Evolutionary conservation across 2,329 filamentous ascomycete genomes (phyloP), one percentile per base, ranked within the genome.

Genomic region (Fusarium sp.): DNA sequence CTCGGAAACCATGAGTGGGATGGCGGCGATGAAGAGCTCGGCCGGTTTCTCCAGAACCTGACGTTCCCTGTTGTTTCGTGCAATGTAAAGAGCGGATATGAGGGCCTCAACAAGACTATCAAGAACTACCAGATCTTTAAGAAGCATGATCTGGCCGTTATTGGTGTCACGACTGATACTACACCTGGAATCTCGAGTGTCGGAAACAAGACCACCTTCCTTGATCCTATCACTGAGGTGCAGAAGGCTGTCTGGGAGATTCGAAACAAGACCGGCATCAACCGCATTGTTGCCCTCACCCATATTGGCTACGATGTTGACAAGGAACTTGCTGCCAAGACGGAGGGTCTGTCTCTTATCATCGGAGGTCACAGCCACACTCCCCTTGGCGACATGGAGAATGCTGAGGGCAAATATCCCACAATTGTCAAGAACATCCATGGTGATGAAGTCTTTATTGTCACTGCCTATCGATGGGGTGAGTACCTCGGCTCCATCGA

Each of bases 401-500:
- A 81, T 23, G 84, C 88, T 15, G 80, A 83, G 69, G 88, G 88
- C 33, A 80, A 84, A 11, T 91, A 91, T 72, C 89, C 89, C 3
- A 91, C 88, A 15, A 87, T 91, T 49, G 83, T 84, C 51, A 77
- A 84, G 27, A 89, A 91, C 74, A 76, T 81, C 63, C 84, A 87
- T 48, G 88, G 87, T 42, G 85, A 90, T 33, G 89, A 91, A 70
- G 88, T 91, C 48, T 91, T 90, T 72, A 84, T 90, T 70, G 88
- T 91, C 18, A 90, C 88, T 10, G 85, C 88, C 4, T 91, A 88
- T 73, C 84, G 88, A 64, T 91, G 89, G 89, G 88, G 88, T 50
- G 87, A 90, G 77, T 90, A 90, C 56, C 77, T 91, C 4, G 89
- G 88, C 58, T 88, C 88, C 75, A 91, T 91, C 67, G 88, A 90